Base-by-base conservation (phyloP, 169 alveolate species). In the Plasmodium adleri region DNA sequence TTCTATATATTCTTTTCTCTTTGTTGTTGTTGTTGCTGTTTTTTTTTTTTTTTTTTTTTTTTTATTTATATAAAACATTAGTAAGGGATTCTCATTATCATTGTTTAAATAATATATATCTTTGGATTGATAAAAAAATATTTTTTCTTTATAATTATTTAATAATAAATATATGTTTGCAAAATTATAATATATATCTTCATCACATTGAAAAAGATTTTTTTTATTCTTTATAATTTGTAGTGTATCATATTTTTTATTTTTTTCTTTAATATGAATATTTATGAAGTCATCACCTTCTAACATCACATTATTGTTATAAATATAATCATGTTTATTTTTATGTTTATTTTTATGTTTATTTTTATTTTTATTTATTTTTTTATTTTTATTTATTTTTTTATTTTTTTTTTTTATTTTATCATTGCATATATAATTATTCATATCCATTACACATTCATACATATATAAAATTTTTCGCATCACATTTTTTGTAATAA, bases 401-500 rank as follows among this genome's bases (percentile, higher is more conserved):
- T 15, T 7, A 0, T 5, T 32, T 39, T 39, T 39, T 5, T 39
- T 39, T 39, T 62, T 17, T 0, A n/a, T 20, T 9, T 39, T 67
- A 6, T 59, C 74, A n/a, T 32, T 74, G n/a, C 39, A 26, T 12
- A 52, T 49, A 60, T 74, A 60, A 58, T 74, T 74, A 45, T 52
- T 74, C 60, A 39, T 9, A 47, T 74, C 47, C 47, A 9, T 74
- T 43, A 64, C 3, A 52, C 52, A 68, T 17, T 78, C 56, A n/a
- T 59, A 78, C 0, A 78, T 45, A 15, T 70, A 71, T n/a, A 80
- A 7, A 39, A 68, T 9, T 52, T 47, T 68, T 15, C 85, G 54
- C 15, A 80, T 56, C 1, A 32, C 39, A 80, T 80, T 80, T 28
- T 80, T 80, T 5, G 74, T 80, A 8, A 80, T 26, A 49, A 80